phyloP scores from a whole-genome alignment of 139 green algal species.

The Picochlorum sp. region DNA sequence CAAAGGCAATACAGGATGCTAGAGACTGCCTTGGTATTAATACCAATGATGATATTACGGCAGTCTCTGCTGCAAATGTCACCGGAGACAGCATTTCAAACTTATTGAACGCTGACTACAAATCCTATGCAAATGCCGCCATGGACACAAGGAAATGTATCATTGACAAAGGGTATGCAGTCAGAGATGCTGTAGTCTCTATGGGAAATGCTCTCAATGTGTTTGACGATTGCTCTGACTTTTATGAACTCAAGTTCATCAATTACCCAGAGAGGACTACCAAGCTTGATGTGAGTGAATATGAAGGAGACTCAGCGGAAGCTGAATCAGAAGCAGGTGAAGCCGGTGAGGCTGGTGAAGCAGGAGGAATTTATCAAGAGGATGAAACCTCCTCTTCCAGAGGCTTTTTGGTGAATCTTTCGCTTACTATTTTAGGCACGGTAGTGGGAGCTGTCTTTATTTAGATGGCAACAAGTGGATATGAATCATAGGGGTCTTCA shows the following conservation, averaged over 20 bases:
- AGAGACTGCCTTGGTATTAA: conserved; percentile 10
- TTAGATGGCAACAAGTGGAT: no score
- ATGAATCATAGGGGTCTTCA: no score
- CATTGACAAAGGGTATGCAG: conserved; percentile 18
- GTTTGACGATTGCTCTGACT: conserved; percentile 16
- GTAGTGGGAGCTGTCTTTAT: no score
- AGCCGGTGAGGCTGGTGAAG: no score
- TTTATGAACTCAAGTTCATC: conserved; percentile 1
- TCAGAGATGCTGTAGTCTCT: conserved; percentile 6
- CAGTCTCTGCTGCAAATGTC: conserved; percentile 15
- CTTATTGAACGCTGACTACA: conserved; percentile 11
- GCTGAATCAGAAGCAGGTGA: no score
- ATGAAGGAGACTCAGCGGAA: no score
- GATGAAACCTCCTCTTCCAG: no score
- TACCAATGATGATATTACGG: conserved; percentile 5
- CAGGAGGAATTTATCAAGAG: no score
- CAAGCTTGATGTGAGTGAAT: neutral
- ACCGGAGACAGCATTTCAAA: neutral
- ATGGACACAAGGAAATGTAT: conserved; percentile 15
- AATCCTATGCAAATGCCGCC: conserved; percentile 1
- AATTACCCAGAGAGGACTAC: conserved; percentile 1
- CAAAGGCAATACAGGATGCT: neutral
- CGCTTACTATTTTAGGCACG: no score
- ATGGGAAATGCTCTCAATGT: conserved; percentile 12
- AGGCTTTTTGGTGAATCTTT: no score